Evolutionary conservation across 352 stramenopile species (phyloP).

Genomic region (Pythium periplocum): DNA sequence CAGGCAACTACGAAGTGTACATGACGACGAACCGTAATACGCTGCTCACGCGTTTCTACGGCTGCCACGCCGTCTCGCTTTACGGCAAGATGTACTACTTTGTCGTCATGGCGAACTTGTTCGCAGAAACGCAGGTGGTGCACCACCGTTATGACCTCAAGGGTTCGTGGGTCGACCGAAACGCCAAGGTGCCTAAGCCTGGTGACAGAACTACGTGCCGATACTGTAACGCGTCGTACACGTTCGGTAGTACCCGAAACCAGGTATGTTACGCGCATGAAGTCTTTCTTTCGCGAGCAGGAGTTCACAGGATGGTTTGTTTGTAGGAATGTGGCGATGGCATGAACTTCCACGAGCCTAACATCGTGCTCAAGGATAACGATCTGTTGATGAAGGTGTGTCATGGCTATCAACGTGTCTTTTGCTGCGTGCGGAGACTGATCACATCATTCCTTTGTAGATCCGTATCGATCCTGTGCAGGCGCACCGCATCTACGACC

Average conservation of each 20-base stretch:
- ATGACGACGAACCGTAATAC: slow-evolving; percentile 79
- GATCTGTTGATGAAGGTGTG: slow-evolving; percentile 83
- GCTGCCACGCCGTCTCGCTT: slow-evolving; percentile 83
- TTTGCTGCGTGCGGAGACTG: not conserved
- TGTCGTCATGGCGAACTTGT: slow-evolving; percentile 91
- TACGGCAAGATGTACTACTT: slow-evolving; percentile 92
- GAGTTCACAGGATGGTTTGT: not conserved
- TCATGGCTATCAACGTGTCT: not conserved
- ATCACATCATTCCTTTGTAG: slow-evolving; percentile 9
- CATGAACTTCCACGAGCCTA: slow-evolving; percentile 84
- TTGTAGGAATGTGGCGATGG: slow-evolving; percentile 69
- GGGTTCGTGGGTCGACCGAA: slow-evolving; percentile 86
- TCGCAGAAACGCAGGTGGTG: slow-evolving; percentile 80
- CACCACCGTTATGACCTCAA: slow-evolving; percentile 92
- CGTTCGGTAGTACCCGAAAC: slow-evolving; percentile 80
- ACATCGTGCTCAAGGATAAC: slow-evolving; percentile 89
- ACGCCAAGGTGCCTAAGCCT: slow-evolving; percentile 74
- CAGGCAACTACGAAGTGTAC: slow-evolving; percentile 81
- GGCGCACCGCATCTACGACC: slow-evolving; percentile 83
- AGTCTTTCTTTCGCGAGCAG: not conserved
- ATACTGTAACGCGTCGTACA: slow-evolving; percentile 86
- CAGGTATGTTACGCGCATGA: slow-evolving; percentile 19
- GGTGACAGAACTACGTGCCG: slow-evolving; percentile 78
- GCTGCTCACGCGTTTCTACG: slow-evolving; percentile 87
- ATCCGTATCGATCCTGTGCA: slow-evolving; percentile 75